phyloP scores from a whole-genome alignment of 306 rosid species.

The Argentina anserina region DNA sequence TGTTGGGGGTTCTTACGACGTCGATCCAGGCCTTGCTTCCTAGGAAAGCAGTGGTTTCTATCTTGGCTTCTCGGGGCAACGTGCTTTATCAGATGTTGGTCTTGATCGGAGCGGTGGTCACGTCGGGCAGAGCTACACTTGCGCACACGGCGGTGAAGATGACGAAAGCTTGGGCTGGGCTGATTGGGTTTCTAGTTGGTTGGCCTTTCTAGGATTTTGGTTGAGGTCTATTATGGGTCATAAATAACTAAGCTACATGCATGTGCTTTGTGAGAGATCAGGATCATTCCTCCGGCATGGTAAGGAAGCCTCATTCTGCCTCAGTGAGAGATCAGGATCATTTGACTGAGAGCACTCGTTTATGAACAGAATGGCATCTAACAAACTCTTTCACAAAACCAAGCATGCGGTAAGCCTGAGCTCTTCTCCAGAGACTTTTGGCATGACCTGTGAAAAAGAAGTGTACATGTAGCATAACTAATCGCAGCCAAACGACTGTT shows the following conservation, averaged over 20 bases:
- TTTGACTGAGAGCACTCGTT: slow-evolving; percentile 98
- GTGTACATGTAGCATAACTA: slow-evolving; percentile 93
- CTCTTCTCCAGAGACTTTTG: slow-evolving; percentile 98
- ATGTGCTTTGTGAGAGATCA: slow-evolving; percentile 98
- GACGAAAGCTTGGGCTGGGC: too few relatives aligned
- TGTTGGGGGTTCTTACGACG: too few relatives aligned
- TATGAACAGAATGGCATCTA: slow-evolving; percentile 94
- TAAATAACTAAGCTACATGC: slow-evolving; percentile 98
- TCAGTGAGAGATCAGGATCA: slow-evolving; percentile 82
- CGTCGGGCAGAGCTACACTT: too few relatives aligned
- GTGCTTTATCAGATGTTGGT: too few relatives aligned
- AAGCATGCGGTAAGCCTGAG: slow-evolving; percentile 97
- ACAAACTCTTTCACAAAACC: slow-evolving; percentile 87
- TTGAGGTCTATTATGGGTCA: too few relatives aligned
- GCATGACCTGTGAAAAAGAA: slow-evolving; percentile 97
- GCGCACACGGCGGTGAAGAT: too few relatives aligned
- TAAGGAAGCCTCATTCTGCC: slow-evolving; percentile 97
- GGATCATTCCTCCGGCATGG: slow-evolving; percentile 85
- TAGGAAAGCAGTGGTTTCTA: too few relatives aligned
- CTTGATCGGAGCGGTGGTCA: too few relatives aligned
- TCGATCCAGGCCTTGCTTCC: too few relatives aligned
- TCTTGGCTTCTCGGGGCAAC: too few relatives aligned
- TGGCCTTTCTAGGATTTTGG: too few relatives aligned
- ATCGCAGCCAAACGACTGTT: slow-evolving; percentile 93
- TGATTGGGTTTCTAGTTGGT: too few relatives aligned